Percentiles rank a stretch among this genome's conserved stretches.
These are phyloP conservation scores for Rhodamnia rubescens DNA, from an alignment of 345 rosid genomes.

Conservation along the genomic window DNA sequence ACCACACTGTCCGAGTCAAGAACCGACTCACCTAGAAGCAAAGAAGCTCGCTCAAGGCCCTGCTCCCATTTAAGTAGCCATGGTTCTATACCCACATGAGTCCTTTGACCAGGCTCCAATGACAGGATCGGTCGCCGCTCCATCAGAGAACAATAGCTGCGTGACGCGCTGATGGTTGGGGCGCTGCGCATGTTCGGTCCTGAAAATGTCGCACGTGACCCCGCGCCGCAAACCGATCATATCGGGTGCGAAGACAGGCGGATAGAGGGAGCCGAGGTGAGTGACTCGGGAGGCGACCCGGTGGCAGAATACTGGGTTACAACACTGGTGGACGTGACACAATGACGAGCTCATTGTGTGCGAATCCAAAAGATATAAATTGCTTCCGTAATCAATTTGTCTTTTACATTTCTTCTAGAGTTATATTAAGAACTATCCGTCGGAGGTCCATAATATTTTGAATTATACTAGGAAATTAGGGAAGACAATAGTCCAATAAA, in stretches of 20 bases:
- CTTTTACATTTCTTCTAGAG: neutral
- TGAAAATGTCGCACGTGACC: neutral
- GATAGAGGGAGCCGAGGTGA: neutral
- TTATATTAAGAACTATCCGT: neutral
- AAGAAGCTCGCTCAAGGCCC: neutral
- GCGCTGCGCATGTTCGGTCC: neutral
- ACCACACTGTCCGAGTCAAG: neutral
- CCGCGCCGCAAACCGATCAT: neutral
- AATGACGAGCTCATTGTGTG: too few relatives aligned
- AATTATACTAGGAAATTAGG: neutral
- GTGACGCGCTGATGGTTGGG: fast-evolving
- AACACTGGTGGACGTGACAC: neutral
- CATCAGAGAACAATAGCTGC: neutral
- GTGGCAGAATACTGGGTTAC: neutral
- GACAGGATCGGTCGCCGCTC: neutral
- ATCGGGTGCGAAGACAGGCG: neutral
- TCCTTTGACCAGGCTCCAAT: neutral
- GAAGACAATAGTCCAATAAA: neutral
- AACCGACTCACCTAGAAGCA: neutral
- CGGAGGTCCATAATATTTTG: neutral
- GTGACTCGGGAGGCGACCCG: neutral
- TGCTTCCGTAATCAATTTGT: neutral
- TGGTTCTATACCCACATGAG: neutral
- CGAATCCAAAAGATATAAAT: neutral
- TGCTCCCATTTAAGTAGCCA: neutral